Evolutionary conservation across 2,329 filamentous ascomycete genomes (phyloP).

Genomic region (Venturia aucupariae): DNA sequence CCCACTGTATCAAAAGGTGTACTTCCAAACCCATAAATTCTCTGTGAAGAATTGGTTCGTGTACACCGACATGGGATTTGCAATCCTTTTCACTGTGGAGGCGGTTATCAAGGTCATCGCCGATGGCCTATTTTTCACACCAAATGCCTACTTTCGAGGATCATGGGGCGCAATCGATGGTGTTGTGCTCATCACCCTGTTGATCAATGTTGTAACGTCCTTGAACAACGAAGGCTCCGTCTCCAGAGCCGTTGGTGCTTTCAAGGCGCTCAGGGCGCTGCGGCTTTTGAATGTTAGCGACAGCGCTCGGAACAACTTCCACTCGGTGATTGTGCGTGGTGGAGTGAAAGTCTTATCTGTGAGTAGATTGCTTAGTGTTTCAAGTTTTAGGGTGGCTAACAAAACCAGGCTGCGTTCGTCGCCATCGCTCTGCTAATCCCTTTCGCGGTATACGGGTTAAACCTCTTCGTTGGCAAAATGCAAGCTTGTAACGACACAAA

Average conservation of each 20-base stretch:
- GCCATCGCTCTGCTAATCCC: constrained; percentile 90
- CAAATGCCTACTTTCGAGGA: constrained; percentile 92
- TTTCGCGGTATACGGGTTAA: constrained; percentile 92
- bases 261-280: constrained; percentile 89
- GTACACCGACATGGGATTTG: constrained; percentile 86
- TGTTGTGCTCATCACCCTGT: constrained; percentile 81
- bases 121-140: constrained; percentile 92
- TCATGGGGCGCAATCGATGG: constrained; percentile 96
- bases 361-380: constrained; percentile 27
- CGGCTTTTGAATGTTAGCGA: constrained; percentile 92
- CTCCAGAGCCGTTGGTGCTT: constrained; percentile 85
- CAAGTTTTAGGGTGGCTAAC: neutral
- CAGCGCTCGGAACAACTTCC: constrained; percentile 90
- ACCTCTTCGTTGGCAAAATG: constrained; percentile 80
- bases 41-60: constrained; percentile 80
- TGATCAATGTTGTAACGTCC: constrained; percentile 85
- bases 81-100: constrained; percentile 75
- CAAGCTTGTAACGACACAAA: constrained; percentile 66
- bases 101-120: constrained; percentile 87
- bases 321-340: constrained; percentile 87
- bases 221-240: constrained; percentile 74
- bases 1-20: constrained; percentile 84
- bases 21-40: constrained; percentile 55
- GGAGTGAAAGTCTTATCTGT: constrained; percentile 88
- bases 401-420: constrained; percentile 67